phyloP scores from a whole-genome alignment of 2,329 filamentous ascomycete genomes.

The Periconia macrospinosa region DNA sequence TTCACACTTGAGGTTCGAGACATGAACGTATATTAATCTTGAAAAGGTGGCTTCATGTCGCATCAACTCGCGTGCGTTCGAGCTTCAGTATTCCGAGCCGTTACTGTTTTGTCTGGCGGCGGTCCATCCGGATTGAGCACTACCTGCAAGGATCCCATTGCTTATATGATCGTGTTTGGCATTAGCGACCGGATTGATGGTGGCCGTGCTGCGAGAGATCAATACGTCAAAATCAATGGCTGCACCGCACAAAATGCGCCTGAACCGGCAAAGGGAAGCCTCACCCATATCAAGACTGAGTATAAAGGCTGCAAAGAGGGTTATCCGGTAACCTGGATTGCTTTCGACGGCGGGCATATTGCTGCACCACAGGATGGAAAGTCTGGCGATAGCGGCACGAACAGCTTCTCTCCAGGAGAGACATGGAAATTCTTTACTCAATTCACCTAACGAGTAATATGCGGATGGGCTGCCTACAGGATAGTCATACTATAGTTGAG shows the following conservation, averaged over 20 bases:
- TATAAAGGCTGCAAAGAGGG: conserved; percentile 31
- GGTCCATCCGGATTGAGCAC: conserved; percentile 25
- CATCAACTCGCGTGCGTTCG: conserved; percentile 48
- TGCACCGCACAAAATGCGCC: conserved; percentile 25
- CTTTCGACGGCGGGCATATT: conserved; percentile 22
- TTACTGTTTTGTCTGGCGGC: conserved; percentile 33
- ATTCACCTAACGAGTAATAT: too few species aligned
- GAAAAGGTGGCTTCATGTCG: conserved; percentile 48
- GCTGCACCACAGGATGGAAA: conserved; percentile 14
- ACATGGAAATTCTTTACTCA: conserved; percentile 39
- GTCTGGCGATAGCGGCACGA: conserved; percentile 24
- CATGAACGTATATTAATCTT: too few species aligned
- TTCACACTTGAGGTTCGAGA: too few species aligned
- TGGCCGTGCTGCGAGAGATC: conserved; percentile 42
- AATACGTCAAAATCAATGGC: conserved; percentile 43
- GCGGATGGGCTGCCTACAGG: too few species aligned
- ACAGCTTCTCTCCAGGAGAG: conserved; percentile 29
- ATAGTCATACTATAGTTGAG: too few species aligned
- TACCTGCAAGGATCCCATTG: conserved; percentile 43
- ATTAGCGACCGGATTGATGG: conserved; percentile 38
- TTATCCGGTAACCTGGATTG: conserved; percentile 39
- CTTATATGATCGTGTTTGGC: conserved; percentile 47
- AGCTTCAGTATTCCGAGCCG: conserved; percentile 44
- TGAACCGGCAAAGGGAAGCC: conserved; percentile 19
- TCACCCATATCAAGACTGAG: conserved; percentile 15